Evolutionary conservation across 495 filamentous ascomycete species (phyloP), one percentile per base, ranked within the genome.

Genomic region (Penicillium steckii): DNA sequence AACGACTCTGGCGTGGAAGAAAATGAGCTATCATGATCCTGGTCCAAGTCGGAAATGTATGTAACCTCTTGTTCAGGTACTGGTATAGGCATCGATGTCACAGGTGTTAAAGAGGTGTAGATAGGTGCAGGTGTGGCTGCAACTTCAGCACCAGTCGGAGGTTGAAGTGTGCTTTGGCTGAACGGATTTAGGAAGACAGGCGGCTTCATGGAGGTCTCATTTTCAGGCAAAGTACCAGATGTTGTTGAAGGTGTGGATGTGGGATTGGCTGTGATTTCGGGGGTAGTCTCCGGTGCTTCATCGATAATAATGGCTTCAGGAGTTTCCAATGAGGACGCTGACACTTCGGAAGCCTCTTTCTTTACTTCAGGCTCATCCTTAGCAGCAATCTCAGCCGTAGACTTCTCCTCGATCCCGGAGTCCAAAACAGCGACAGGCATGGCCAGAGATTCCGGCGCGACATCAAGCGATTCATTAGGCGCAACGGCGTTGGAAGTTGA

Each of bases 1-100:
- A 83, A 81, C 4, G 82, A 84, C 24, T 84, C 81, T 9, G 76
- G 71, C 51, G 79, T 86, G 41, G 84, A 85, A 37, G 85, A 69
- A 5, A 77, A 59, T n/a, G 67, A 57, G 4, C 59, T 45, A 22
- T 77, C 74, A 42, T 64, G 51, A 38, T 70, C 62, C 32, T 62
- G 42, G 46, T 66, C 63, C 8, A 62, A 21, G 22, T 57, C 63
- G 12, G 26, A 13, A 18, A n/a, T 27, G 8, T 15, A 7, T 30
- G 53, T 40, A 6, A 22, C 9, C 17, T 41, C 26, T 8, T 26
- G 22, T n/a, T 13, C 19, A 15, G 18, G 6, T 12, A 8, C 21
- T 0, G 24, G 2, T 17, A 17, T 17, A 6, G 38, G 23, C 18
- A 41, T n/a, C 23, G 38, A 13, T n/a, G n/a, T n/a, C 9, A 22